Conservation (phyloP, 768 basidiomycete species). For the Astraeus odoratus region DNA sequence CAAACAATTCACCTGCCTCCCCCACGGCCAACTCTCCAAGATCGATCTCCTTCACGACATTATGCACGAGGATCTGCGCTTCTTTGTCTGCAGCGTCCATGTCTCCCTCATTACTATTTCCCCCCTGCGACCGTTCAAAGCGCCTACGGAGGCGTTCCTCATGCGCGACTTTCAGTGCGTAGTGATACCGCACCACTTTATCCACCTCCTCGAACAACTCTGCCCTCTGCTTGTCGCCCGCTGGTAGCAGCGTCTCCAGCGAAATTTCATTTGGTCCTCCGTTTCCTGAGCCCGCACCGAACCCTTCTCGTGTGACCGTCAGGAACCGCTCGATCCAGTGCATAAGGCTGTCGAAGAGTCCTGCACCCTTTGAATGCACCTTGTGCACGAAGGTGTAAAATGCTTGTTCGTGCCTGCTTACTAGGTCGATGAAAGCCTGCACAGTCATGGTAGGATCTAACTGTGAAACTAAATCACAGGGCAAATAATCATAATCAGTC, state of each 20-base stretch:
- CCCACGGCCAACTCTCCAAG: constrained; percentile 74
- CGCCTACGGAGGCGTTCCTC: constrained; percentile 88
- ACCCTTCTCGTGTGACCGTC: constrained; percentile 81
- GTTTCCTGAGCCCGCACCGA: constrained; percentile 38
- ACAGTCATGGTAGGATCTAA: constrained; percentile 83
- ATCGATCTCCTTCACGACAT: constrained; percentile 74
- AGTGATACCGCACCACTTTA: constrained; percentile 85
- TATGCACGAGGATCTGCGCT: constrained; percentile 71
- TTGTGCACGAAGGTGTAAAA: constrained; percentile 99
- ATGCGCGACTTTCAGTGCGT: constrained; percentile 86
- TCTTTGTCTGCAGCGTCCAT: constrained; percentile 72
- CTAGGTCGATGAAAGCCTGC: constrained; percentile 87
- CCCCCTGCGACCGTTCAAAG: constrained; percentile 56
- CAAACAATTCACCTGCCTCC: constrained; percentile 75
- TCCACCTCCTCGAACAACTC: constrained; percentile 83
- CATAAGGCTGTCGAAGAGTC: constrained; percentile 91
- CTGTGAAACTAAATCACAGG: constrained; percentile 54
- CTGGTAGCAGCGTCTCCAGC: constrained; percentile 87
- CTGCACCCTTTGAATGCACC: constrained; percentile 94
- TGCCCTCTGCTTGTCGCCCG: constrained; percentile 67
- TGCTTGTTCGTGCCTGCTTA: constrained; percentile 88
- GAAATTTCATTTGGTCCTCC: constrained; percentile 38
- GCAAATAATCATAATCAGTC: background rate
- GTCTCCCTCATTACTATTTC: constrained; percentile 29
- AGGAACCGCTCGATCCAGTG: constrained; percentile 95